Evolutionary conservation across 202 grass and related monocot genomes (phyloP).

Genomic region (Hordeum pubiflorum): DNA sequence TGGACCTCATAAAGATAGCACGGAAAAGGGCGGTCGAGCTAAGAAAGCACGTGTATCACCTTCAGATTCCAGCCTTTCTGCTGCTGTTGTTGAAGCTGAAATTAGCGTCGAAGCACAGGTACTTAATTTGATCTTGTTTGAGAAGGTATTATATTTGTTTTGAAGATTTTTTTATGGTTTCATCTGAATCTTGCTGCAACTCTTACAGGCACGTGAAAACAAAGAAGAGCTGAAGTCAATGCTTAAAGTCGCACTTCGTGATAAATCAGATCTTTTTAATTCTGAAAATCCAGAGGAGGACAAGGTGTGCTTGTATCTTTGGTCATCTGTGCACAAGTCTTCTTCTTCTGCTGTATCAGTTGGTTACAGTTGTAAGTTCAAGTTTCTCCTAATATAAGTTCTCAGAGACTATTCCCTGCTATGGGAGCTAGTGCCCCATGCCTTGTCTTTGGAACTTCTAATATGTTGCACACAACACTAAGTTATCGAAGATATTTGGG

Average conservation of each 20-base stretch:
- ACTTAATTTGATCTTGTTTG: constrained; percentile 20
- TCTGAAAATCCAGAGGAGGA: constrained; percentile 88
- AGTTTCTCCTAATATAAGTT: background rate
- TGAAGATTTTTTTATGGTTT: constrained; percentile 10
- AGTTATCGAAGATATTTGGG: constrained; percentile 2
- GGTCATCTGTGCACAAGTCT: background rate
- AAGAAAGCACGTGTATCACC: constrained; percentile 48
- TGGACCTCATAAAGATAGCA: background rate
- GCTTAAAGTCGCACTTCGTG: constrained; percentile 74
- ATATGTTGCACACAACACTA: background rate
- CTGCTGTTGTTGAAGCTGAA: constrained; percentile 88
- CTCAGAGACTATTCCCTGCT: background rate
- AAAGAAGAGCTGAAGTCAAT: constrained; percentile 88
- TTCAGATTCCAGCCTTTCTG: constrained; percentile 50
- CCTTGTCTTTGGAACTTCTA: background rate
- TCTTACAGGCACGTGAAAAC: constrained; percentile 56
- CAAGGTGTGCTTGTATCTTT: constrained; percentile 50
- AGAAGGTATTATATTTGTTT: constrained; percentile 14
- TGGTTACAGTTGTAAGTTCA: background rate
- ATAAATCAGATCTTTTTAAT: constrained; percentile 97
- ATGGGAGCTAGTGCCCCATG: background rate
- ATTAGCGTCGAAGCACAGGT: constrained; percentile 56
- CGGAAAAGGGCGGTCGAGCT: constrained; percentile 27
- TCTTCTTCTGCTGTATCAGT: background rate
- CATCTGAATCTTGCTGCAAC: constrained; percentile 9